These are phyloP conservation scores for Ophiostoma sp. DNA, from an alignment of 2,329 filamentous ascomycete genomes.

Conservation along the genomic window DNA sequence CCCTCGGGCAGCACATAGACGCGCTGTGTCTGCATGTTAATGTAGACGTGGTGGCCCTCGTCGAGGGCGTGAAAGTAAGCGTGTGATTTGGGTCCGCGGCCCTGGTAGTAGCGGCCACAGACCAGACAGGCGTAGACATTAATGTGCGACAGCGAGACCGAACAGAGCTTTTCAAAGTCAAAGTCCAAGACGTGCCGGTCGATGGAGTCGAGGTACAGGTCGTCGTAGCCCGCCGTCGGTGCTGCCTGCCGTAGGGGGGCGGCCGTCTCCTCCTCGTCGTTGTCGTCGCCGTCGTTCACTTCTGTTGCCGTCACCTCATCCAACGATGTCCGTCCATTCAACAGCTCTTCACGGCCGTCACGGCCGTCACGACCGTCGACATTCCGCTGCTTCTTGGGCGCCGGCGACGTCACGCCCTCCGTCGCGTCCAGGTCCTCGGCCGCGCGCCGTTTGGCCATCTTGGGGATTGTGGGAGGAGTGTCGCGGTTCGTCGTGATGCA, in stretches of 20 bases:
- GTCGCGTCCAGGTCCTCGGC: constrained; percentile 61
- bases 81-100: constrained; percentile 87
- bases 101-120: constrained; percentile 97
- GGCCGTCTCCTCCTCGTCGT: constrained; percentile 44
- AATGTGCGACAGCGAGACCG: constrained; percentile 92
- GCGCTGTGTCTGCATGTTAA: constrained; percentile 93
- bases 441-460: constrained; percentile 55
- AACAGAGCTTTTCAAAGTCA: constrained; percentile 98
- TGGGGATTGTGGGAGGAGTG: neutral
- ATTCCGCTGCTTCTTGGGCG: constrained; percentile 51
- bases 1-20: constrained; percentile 93
- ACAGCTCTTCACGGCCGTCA: constrained; percentile 18
- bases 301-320: constrained; percentile 25
- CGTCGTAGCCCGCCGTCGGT: constrained; percentile 84
- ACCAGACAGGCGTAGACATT: constrained; percentile 98
- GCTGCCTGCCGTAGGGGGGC: constrained; percentile 69
- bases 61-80: constrained; percentile 98
- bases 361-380: constrained; percentile 26
- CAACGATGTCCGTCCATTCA: constrained; percentile 22
- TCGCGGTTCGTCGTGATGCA: too few species aligned
- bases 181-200: constrained; percentile 91
- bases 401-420: constrained; percentile 55
- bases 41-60: constrained; percentile 93
- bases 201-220: constrained; percentile 97
- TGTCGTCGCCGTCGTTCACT: constrained; percentile 41